These are phyloP conservation scores for Trichoderma simmonsii DNA, from an alignment of 2,329 filamentous ascomycete species.

Conservation along the genomic window DNA sequence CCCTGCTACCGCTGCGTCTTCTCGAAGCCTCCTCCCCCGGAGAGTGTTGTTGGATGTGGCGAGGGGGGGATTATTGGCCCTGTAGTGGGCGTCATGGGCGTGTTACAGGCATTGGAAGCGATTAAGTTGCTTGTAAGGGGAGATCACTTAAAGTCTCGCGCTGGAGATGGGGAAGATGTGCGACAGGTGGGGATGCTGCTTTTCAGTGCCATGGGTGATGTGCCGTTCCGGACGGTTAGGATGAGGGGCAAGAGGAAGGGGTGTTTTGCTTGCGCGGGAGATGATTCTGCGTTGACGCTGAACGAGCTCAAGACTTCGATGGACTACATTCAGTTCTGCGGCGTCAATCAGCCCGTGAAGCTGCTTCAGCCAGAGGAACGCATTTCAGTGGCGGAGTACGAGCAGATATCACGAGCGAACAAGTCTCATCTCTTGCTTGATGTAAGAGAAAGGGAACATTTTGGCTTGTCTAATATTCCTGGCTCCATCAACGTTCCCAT, in stretches of 20 bases:
- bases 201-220: slow-evolving; percentile 44
- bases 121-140: slow-evolving; percentile 70
- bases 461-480: slow-evolving; percentile 71
- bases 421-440: slow-evolving; percentile 65
- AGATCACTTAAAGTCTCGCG: slow-evolving; percentile 22
- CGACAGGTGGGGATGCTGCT: slow-evolving; percentile 41
- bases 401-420: slow-evolving; percentile 25
- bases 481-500: slow-evolving; percentile 70
- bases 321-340: slow-evolving; percentile 87
- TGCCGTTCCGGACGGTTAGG: slow-evolving; percentile 68
- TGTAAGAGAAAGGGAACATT: slow-evolving; percentile 81
- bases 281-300: slow-evolving; percentile 53
- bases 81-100: slow-evolving; percentile 89
- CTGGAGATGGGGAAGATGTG: slow-evolving; percentile 21
- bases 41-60: slow-evolving; percentile 79
- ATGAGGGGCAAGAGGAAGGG: slow-evolving; percentile 66
- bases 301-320: slow-evolving; percentile 60
- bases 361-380: slow-evolving; percentile 63
- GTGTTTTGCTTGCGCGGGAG: slow-evolving; percentile 71
- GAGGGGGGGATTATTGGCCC: slow-evolving; percentile 92
- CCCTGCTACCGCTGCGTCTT: slow-evolving; percentile 96
- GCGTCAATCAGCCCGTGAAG: slow-evolving; percentile 52
- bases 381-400: slow-evolving; percentile 63
- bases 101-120: slow-evolving; percentile 84
- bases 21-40: slow-evolving; percentile 78